Evolutionary conservation across 495 filamentous ascomycete species (phyloP).

Genomic region (Pyrenula massariospora): DNA sequence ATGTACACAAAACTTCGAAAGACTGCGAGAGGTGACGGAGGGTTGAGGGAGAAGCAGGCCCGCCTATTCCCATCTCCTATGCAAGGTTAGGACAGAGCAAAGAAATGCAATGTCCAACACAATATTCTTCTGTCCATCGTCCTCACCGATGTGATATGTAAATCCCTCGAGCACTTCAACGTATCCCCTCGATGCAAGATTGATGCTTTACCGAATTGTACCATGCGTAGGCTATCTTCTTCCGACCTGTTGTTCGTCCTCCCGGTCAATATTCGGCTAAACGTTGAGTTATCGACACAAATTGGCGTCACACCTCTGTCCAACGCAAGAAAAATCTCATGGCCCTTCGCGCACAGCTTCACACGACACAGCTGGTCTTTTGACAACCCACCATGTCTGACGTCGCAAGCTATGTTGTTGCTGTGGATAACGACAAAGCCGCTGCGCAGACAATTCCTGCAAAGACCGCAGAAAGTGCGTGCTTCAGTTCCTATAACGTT

Average conservation of each 20-base stretch:
- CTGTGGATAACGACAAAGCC: slow-evolving; percentile 48
- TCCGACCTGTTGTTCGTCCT: too few species aligned
- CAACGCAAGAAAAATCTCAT: neutral
- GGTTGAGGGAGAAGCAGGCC: neutral
- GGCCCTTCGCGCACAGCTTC: too few species aligned
- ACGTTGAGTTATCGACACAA: neutral
- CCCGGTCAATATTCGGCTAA: too few species aligned
- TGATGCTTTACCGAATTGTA: too few species aligned
- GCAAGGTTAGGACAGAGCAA: too few species aligned
- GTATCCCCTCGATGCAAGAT: too few species aligned
- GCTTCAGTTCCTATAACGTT: slow-evolving; percentile 2
- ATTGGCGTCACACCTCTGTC: neutral
- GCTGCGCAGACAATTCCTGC: slow-evolving; percentile 48
- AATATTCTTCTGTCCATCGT: too few species aligned
- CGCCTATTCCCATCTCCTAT: neutral
- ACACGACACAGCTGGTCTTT: too few species aligned
- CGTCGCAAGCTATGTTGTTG: slow-evolving; percentile 53
- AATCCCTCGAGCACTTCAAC: too few species aligned
- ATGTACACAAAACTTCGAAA: neutral
- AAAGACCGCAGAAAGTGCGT: slow-evolving; percentile 41
- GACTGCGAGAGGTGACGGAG: neutral
- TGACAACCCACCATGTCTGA: slow-evolving; percentile 46
- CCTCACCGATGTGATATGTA: too few species aligned
- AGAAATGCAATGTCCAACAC: too few species aligned
- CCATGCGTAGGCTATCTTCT: too few species aligned